A percentile compares a stretch with the other conserved stretches of the same genome.
These are phyloP conservation scores for Colletotrichum filicis DNA, from an alignment of 2,329 filamentous ascomycete species.

Conservation along the genomic window DNA sequence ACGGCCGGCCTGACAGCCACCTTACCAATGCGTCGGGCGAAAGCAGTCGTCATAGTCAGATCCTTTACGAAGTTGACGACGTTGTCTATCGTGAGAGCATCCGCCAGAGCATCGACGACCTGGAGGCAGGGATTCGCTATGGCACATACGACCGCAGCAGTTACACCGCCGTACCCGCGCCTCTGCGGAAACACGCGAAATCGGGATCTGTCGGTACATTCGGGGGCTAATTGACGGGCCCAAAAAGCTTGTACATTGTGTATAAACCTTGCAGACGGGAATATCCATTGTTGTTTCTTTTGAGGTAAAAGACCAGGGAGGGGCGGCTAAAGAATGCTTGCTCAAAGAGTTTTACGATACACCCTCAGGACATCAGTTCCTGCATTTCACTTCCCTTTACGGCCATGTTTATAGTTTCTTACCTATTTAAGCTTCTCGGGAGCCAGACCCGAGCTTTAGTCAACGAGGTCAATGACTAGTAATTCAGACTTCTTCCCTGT, in stretches of 20 bases:
- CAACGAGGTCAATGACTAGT: constrained; percentile 3
- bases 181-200: constrained; percentile 15
- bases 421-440: constrained; percentile 13
- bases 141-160: not conserved
- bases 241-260: not conserved
- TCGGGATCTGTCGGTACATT: constrained; percentile 20
- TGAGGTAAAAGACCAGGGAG: not conserved
- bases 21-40: not conserved
- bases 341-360: constrained; percentile 15
- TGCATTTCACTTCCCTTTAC: constrained; percentile 15
- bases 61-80: constrained; percentile 19
- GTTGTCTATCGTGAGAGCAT: constrained; percentile 12
- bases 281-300: constrained; percentile 1
- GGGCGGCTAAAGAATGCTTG: constrained; percentile 3
- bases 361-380: constrained; percentile 20
- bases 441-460: constrained; percentile 17
- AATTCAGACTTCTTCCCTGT: constrained; percentile 7
- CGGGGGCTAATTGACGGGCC: constrained; percentile 11
- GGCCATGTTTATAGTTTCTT: constrained; percentile 17
- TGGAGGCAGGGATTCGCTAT: constrained; percentile 1
- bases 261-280: not conserved
- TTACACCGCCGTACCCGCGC: constrained; percentile 2
- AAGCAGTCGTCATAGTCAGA: constrained; percentile 16
- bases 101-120: constrained; percentile 13
- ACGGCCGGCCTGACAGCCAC: not conserved